phyloP scores from a whole-genome alignment of 2,329 filamentous ascomycete genomes.

The Drechslerella coelobrocha region DNA sequence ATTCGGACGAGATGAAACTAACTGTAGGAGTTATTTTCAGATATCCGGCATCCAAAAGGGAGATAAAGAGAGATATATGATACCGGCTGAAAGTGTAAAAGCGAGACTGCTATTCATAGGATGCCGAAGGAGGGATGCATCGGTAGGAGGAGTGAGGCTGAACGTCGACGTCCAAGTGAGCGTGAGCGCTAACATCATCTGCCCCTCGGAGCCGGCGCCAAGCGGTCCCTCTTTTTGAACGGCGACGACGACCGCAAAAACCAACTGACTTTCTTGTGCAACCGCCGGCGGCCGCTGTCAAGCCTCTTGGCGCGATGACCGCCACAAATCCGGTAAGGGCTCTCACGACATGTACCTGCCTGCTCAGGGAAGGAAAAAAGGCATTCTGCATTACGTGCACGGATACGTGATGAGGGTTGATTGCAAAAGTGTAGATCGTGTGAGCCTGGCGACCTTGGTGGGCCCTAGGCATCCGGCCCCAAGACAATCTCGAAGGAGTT shows the following conservation, averaged over 20 bases:
- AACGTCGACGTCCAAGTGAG: not conserved
- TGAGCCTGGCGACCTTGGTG: slow-evolving; percentile 11
- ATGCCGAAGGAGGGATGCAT: not conserved
- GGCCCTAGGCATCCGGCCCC: slow-evolving; percentile 41
- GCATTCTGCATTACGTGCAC: too few relatives aligned
- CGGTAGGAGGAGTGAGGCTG: not conserved
- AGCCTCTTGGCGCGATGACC: slow-evolving; percentile 23
- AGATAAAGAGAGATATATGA: not conserved
- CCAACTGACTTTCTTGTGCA: not conserved
- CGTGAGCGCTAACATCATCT: not conserved
- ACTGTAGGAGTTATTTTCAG: not conserved
- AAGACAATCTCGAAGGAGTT: slow-evolving; percentile 21
- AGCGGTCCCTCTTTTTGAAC: not conserved
- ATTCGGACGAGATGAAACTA: not conserved
- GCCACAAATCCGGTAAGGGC: not conserved
- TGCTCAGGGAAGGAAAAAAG: too few relatives aligned
- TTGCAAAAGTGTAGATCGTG: not conserved
- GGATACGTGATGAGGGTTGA: too few relatives aligned
- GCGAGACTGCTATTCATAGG: not conserved
- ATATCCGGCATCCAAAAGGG: not conserved
- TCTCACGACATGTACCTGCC: too few relatives aligned
- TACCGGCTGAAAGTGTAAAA: not conserved
- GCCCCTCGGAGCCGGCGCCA: not conserved
- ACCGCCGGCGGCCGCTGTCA: slow-evolving; percentile 3
- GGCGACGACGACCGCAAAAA: too few relatives aligned